Evolutionary conservation across 768 basidiomycete genomes (phyloP).

Genomic region (Hydnomerulius pinastri): DNA sequence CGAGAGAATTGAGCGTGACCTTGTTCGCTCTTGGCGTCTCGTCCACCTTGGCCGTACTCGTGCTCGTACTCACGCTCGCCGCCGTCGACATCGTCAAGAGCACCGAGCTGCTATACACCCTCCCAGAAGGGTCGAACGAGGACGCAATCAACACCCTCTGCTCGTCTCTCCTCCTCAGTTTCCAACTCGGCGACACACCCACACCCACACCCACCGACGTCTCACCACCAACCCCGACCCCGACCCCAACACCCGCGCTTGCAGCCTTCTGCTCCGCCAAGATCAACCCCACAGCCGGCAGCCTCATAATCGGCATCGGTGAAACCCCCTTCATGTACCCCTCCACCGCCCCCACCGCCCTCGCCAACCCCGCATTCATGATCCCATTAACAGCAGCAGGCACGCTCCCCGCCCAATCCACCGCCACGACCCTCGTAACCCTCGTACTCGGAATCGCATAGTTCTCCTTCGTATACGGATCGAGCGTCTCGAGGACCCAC

Average conservation of each 20-base stretch:
- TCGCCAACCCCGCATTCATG: conserved; percentile 78
- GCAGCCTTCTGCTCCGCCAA: conserved; percentile 49
- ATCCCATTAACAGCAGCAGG: conserved; percentile 84
- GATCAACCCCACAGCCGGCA: conserved; percentile 67
- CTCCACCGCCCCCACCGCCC: conserved; percentile 74
- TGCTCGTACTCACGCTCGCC: conserved; percentile 5
- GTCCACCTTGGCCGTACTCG: conserved; percentile 26
- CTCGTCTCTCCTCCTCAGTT: conserved; percentile 59
- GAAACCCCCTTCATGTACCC: conserved; percentile 64
- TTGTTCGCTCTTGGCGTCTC: conserved; percentile 46
- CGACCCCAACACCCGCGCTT: conserved; percentile 33
- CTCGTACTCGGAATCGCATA: conserved; percentile 92
- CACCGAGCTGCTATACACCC: conserved; percentile 52
- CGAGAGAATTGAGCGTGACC: conserved; percentile 29
- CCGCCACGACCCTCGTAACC: conserved; percentile 80
- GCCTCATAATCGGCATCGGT: conserved; percentile 64
- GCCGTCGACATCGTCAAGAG: conserved; percentile 40
- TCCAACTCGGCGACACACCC: conserved; percentile 50
- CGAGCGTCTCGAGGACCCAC: conserved; percentile 95
- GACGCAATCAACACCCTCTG: conserved; percentile 56
- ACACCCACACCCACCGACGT: background rate
- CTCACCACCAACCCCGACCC: no score
- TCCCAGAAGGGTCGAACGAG: conserved; percentile 51
- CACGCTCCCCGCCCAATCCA: conserved; percentile 85
- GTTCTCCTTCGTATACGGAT: conserved; percentile 92